Evolutionary conservation across 768 basidiomycete species (phyloP), one percentile per base, ranked within the genome.

Genomic region (Tylopilus plumbeoviolaceoides): DNA sequence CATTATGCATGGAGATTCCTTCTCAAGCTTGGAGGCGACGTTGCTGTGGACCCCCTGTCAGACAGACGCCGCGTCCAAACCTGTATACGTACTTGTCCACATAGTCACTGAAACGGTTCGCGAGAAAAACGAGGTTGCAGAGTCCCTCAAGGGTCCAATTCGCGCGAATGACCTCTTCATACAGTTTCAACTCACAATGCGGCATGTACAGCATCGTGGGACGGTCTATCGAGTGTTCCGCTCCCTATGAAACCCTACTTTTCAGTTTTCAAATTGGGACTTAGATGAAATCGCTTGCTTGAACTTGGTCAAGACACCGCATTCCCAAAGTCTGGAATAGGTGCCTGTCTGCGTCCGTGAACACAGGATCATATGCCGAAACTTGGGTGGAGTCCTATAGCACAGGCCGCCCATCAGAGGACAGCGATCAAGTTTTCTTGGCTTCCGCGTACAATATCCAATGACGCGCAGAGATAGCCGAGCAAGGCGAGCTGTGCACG

Each of bases 181-280:
- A 87, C 25, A 90, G 74, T 55, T 76, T 76, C 67, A 85, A 63
- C 62, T 87, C 85, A 64, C 89, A 89, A 67, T 90, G 88, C 20
- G 87, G 88, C 86, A 89, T 88, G 70, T 81, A 89, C 49, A 84
- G 72, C 50, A 91, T 72, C 44, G 85, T 87, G 57, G 83, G 81
- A 50, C 57, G 47, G 25, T 59, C 55, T 44, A 72, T 33, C 15
- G 53, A 50, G 51, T 75, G 66, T 48, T 64, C 65, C 21, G 66
- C 68, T 23, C 63, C 65, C 75, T 78, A 60, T 33, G 21, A 45
- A 23, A 56, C 48, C 47, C 33, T 27, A 7, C 7, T 44, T 27
- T 39, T 64, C 7, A 55, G 59, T 47, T 39, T 15, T 45, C 50
- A 45, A 48, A 41, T 55, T 36, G 27, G 30, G 20, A 39, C 11